Conservation (phyloP, 192 early-diverging fungal species). For the Backusella luteola region DNA sequence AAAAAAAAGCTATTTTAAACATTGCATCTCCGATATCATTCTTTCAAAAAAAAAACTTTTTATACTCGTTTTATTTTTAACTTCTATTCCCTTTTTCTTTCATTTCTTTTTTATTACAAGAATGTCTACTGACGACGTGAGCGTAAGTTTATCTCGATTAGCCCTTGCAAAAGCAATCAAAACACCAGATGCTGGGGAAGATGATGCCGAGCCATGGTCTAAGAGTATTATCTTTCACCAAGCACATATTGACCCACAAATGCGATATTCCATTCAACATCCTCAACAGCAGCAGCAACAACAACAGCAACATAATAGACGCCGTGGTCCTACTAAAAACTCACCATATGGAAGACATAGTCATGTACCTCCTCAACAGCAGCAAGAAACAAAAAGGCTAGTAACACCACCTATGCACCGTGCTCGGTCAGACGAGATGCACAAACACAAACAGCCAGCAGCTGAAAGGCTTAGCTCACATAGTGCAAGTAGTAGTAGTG, state of each 20-base stretch:
- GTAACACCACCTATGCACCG: neutral
- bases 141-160: constrained; percentile 32
- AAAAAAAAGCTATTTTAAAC: neutral
- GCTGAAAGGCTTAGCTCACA: neutral
- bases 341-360: constrained; percentile 3
- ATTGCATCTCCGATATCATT: constrained; percentile 6
- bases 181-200: constrained; percentile 29
- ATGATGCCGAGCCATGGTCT: constrained; percentile 32
- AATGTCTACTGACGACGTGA: constrained; percentile 36
- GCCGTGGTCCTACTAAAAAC: neutral
- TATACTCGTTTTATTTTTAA: constrained; percentile 2
- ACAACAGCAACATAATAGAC: neutral
- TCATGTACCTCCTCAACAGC: constrained; percentile 1
- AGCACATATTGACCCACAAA: constrained; percentile 22
- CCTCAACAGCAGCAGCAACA: constrained; percentile 3
- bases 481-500: neutral
- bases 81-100: constrained; percentile 4
- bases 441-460: neutral
- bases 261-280: constrained; percentile 14
- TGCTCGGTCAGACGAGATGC: neutral
- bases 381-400: neutral
- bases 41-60: constrained; percentile 5
- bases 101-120: neutral
- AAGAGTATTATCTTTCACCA: constrained; percentile 38
- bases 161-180: constrained; percentile 40